phyloP scores from a whole-genome alignment of 768 basidiomycete genomes.

The Lentinula detonsa region DNA sequence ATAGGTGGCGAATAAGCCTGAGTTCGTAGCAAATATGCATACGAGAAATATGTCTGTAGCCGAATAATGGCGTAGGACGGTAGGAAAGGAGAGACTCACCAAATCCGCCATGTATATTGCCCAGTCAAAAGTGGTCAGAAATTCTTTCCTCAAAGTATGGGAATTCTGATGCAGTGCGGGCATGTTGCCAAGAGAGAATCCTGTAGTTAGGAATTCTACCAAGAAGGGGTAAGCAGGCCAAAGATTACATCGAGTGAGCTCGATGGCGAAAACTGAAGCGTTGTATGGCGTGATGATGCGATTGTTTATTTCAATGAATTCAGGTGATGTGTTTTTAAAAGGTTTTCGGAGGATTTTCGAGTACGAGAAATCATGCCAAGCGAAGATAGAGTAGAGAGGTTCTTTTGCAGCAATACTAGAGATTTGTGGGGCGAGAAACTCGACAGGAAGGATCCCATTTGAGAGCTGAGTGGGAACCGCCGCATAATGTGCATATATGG shows the following conservation, averaged over 20 bases:
- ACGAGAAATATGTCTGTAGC: too few species aligned
- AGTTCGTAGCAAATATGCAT: too few species aligned
- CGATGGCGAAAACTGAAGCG: conserved; percentile 12
- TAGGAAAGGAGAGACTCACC: conserved; percentile 4
- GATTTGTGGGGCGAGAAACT: not conserved
- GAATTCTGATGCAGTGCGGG: not conserved
- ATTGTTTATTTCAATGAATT: not conserved
- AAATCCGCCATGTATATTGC: conserved; percentile 8
- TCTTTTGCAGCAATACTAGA: not conserved
- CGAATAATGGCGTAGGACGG: too few species aligned
- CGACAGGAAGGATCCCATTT: not conserved
- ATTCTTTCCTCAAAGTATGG: conserved; percentile 10
- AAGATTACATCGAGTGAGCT: too few species aligned
- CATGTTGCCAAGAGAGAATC: conserved; percentile 14
- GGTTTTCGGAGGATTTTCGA: not conserved
- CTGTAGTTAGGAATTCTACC: too few species aligned
- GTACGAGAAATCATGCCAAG: not conserved
- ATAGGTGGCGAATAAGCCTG: too few species aligned
- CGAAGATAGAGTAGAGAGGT: not conserved
- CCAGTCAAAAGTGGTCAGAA: conserved; percentile 11
- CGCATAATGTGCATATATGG: not conserved
- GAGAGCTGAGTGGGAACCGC: not conserved
- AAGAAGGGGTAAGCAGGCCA: too few species aligned
- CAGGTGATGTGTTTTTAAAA: not conserved
- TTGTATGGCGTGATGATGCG: too few species aligned